These are phyloP conservation scores for Pezizomycotina sp. DNA, from an alignment of 2,329 filamentous ascomycete genomes.

Conservation along the genomic window DNA sequence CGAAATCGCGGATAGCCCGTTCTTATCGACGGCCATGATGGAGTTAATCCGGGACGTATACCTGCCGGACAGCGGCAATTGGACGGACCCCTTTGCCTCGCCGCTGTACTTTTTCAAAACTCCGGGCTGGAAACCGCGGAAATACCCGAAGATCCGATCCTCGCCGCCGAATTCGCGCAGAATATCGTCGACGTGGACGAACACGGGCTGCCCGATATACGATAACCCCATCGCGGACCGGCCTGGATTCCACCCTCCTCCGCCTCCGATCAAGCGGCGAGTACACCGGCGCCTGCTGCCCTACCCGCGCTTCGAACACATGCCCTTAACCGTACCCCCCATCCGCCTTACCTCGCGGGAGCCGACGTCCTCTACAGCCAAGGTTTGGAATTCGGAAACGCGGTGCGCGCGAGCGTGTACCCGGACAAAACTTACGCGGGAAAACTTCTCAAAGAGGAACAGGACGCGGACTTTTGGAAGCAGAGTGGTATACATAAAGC, in stretches of 20 bases:
- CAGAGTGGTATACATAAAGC: neutral
- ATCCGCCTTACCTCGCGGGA: too few relatives aligned
- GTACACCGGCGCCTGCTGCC: neutral
- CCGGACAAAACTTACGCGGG: too few relatives aligned
- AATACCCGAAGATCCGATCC: slow-evolving; percentile 7
- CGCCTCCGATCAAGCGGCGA: slow-evolving; percentile 11
- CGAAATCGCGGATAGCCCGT: slow-evolving; percentile 11
- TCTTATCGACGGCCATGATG: slow-evolving; percentile 11
- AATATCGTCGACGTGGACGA: neutral
- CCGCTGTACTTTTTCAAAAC: slow-evolving; percentile 13
- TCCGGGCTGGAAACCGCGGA: slow-evolving; percentile 9
- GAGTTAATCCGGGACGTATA: slow-evolving; percentile 7
- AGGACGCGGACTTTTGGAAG: neutral
- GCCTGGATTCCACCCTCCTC: slow-evolving; percentile 6
- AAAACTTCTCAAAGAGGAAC: too few relatives aligned
- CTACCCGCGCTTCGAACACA: too few relatives aligned
- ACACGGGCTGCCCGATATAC: slow-evolving; percentile 6
- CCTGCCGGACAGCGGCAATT: slow-evolving; percentile 8
- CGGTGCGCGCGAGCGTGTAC: too few relatives aligned
- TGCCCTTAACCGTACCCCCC: too few relatives aligned
- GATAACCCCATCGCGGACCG: slow-evolving; percentile 9
- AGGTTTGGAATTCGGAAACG: too few relatives aligned
- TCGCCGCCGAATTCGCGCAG: slow-evolving; percentile 8
- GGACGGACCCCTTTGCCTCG: slow-evolving; percentile 15
- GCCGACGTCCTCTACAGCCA: too few relatives aligned